Evolutionary conservation across 352 stramenopile species (phyloP), one percentile per base, ranked within the genome.

Genomic region (Pythium aristosporum): DNA sequence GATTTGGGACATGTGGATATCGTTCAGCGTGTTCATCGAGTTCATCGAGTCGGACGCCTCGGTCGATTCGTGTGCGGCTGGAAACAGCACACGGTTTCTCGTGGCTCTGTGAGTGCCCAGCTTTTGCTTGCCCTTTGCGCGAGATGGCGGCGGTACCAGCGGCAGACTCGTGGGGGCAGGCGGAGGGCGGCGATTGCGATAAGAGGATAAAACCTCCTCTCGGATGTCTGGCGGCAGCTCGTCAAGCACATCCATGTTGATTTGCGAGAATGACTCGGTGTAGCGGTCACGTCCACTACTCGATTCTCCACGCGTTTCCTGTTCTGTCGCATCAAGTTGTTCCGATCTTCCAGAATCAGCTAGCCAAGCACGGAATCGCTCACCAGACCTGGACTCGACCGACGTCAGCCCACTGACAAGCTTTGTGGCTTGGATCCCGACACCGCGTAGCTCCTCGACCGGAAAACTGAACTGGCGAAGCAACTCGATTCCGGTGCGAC

Each of bases 381-480:
- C 72, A 1, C 77, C 77, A 60, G 68, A 65, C 43, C 72, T 46
- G 5, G 61, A 68, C 15, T 75, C 72, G 23, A 44, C 36, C 12
- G 56, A 41, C 42, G 65, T 68, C 4, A 58, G 36, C 18, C 60
- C 21, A 39, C 63, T 65, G 2, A 80, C 66, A 15, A 95, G 72
- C 52, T 91, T 92, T 6, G 83, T 91, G 1, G 81, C 83, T 67
- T 94, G 87, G 4, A 96, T 76, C 5, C 87, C 87, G 21, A 92
- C 75, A 16, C 87, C 87, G 63, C 87, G 69, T 18, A 94, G 60
- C 12, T 96, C 87, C 61, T 81, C 66, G 18, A 71, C 68, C 0
- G 79, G 76, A 37, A 94, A 77, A 28, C 75, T 74, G 16, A 92
- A 73, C 60, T 88, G 79, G 8, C 69, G 72, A 23, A 92, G 74